A percentile compares a stretch with the other conserved stretches of the same genome.
phyloP scores from a whole-genome alignment of 2,329 filamentous ascomycete genomes.

The Calonectria pseudoturangicola region DNA sequence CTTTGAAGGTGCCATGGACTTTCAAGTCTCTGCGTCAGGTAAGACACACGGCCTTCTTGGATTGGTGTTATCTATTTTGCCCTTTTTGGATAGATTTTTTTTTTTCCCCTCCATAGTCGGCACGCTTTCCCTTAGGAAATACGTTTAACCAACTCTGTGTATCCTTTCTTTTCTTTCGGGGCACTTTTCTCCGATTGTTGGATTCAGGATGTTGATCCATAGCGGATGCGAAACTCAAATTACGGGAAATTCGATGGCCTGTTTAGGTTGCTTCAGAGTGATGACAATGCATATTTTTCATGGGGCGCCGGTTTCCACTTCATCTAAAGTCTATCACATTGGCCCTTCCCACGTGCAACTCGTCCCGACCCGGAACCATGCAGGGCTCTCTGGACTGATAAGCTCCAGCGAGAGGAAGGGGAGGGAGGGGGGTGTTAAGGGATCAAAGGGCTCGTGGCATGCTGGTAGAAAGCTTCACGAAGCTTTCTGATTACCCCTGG shows the following conservation, averaged over 20 bases:
- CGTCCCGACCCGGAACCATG: constrained; percentile 18
- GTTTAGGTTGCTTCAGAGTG: constrained; percentile 21
- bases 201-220: not conserved
- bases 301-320: constrained; percentile 1
- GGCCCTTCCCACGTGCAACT: constrained; percentile 14
- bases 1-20: not conserved
- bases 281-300: constrained; percentile 19
- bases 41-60: not conserved
- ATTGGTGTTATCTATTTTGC: too few species aligned
- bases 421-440: not conserved
- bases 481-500: not conserved
- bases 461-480: constrained; percentile 18
- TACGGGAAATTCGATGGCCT: constrained; percentile 6
- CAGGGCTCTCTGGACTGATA: not conserved
- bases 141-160: constrained; percentile 4
- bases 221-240: constrained; percentile 15
- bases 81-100: not conserved
- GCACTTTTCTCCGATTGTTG: not conserved
- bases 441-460: constrained; percentile 1
- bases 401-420: not conserved
- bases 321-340: constrained; percentile 24
- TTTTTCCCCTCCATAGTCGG: not conserved
- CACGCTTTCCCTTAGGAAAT: not conserved
- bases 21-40: not conserved
- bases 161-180: not conserved